phyloP scores from a whole-genome alignment of 192 early-diverging fungal species.

The Coemansia sp. region DNA sequence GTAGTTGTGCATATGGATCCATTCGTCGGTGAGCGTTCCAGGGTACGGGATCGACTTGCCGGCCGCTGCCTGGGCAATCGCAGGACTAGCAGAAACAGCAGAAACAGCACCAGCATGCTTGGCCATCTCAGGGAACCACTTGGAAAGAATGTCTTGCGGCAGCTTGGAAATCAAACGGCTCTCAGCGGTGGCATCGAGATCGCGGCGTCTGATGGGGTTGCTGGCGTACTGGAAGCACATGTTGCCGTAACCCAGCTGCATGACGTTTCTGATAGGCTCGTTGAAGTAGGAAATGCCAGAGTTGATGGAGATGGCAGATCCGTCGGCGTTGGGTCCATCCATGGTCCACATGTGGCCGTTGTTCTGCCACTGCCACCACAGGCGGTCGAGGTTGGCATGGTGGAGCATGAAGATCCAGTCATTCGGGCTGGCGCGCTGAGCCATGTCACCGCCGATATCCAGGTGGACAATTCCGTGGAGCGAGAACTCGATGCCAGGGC shows the following conservation, averaged over 20 bases:
- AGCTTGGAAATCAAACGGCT: constrained; percentile 14
- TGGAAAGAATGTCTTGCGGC: constrained; percentile 24
- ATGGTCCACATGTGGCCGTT: constrained; percentile 34
- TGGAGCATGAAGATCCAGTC: constrained; percentile 56
- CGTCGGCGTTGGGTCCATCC: constrained; percentile 44
- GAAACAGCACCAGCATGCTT: constrained; percentile 8
- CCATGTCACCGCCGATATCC: constrained; percentile 54
- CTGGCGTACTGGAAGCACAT: constrained; percentile 55
- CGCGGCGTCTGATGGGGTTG: constrained; percentile 34
- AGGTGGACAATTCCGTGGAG: constrained; percentile 53
- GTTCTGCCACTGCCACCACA: constrained; percentile 56
- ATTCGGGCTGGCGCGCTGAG: constrained; percentile 45
- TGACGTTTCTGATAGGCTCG: constrained; percentile 43
- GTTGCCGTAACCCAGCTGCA: constrained; percentile 52
- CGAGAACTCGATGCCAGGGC: constrained; percentile 46
- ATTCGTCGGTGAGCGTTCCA: constrained; percentile 22
- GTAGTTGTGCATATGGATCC: constrained; percentile 39
- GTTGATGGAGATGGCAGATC: constrained; percentile 16
- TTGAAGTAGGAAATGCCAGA: constrained; percentile 37
- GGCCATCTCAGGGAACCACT: constrained; percentile 42
- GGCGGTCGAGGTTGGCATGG: constrained; percentile 52
- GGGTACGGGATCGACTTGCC: constrained; percentile 40
- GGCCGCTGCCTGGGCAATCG: not conserved
- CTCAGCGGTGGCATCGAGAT: constrained; percentile 10
- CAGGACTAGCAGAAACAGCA: not conserved